Conservation (phyloP, 352 stramenopile genomes). For the Pythium aquatile region DNA sequence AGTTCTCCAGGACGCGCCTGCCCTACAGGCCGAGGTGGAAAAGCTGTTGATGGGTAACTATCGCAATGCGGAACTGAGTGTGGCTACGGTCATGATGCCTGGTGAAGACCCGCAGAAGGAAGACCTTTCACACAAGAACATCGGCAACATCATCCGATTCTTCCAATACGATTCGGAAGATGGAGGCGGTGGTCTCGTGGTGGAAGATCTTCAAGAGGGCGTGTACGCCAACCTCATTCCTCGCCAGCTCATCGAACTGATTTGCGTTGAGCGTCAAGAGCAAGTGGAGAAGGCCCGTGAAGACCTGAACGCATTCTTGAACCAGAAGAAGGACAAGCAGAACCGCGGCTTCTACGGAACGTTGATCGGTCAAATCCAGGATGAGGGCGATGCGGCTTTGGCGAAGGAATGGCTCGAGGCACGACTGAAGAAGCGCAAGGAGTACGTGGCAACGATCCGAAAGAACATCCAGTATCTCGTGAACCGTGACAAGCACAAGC, state of each 20-base stretch:
- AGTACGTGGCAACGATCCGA: conserved; percentile 77
- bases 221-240: conserved; percentile 78
- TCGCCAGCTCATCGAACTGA: conserved; percentile 75
- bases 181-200: conserved; percentile 71
- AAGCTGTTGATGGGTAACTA: conserved; percentile 63
- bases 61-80: conserved; percentile 80
- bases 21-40: conserved; percentile 66
- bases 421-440: conserved; percentile 71
- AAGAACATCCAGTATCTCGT: conserved; percentile 87
- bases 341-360: conserved; percentile 83
- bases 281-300: conserved; percentile 76
- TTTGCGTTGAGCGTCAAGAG: conserved; percentile 75
- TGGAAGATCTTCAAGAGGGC: conserved; percentile 83
- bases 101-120: conserved; percentile 70
- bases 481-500: conserved; percentile 86
- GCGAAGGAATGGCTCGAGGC: conserved; percentile 80
- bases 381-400: conserved; percentile 75
- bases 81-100: conserved; percentile 88
- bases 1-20: conserved; percentile 68
- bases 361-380: conserved; percentile 86
- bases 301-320: conserved; percentile 79
- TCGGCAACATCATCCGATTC: conserved; percentile 87
- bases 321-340: conserved; percentile 84
- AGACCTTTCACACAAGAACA: conserved; percentile 82
- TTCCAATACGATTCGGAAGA: conserved; percentile 88